phyloP scores from a whole-genome alignment of 129 eudicot genomes.

The Erigeron canadensis region DNA sequence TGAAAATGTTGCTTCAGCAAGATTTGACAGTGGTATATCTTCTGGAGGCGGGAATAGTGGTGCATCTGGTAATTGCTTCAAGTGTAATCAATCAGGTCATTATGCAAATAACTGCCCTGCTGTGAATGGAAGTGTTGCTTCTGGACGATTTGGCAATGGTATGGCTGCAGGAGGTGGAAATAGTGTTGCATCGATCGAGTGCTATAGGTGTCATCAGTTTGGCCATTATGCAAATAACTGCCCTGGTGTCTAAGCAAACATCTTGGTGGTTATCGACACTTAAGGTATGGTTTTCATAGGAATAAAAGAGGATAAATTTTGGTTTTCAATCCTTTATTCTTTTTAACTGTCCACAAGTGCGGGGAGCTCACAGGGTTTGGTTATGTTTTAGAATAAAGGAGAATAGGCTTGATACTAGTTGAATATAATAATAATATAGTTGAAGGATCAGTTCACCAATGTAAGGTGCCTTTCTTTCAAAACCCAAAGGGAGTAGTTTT shows the following conservation, averaged over 20 bases:
- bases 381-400: too few relatives aligned
- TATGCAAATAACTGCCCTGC: conserved; percentile 87
- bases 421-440: too few relatives aligned
- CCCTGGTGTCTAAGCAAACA: conserved; percentile 34
- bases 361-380: too few relatives aligned
- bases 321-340: background rate
- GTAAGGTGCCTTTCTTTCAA: too few relatives aligned
- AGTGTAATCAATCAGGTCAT: conserved; percentile 75
- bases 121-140: conserved; percentile 29
- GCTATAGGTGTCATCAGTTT: conserved; percentile 60
- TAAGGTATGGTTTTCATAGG: conserved; percentile 14
- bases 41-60: conserved; percentile 21
- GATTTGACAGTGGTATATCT: conserved; percentile 37
- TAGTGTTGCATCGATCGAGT: conserved; percentile 33
- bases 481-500: too few relatives aligned
- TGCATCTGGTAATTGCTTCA: conserved; percentile 50
- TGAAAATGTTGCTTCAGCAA: conserved; percentile 32
- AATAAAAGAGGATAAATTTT: conserved; percentile 3
- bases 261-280: conserved; percentile 50
- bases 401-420: too few relatives aligned
- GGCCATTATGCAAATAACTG: conserved; percentile 83
- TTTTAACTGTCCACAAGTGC: too few relatives aligned
- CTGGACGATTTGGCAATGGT: conserved; percentile 31
- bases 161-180: conserved; percentile 23
- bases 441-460: too few relatives aligned